These are phyloP conservation scores for Baorangia bicolor DNA, from an alignment of 768 basidiomycete genomes.

Conservation along the genomic window DNA sequence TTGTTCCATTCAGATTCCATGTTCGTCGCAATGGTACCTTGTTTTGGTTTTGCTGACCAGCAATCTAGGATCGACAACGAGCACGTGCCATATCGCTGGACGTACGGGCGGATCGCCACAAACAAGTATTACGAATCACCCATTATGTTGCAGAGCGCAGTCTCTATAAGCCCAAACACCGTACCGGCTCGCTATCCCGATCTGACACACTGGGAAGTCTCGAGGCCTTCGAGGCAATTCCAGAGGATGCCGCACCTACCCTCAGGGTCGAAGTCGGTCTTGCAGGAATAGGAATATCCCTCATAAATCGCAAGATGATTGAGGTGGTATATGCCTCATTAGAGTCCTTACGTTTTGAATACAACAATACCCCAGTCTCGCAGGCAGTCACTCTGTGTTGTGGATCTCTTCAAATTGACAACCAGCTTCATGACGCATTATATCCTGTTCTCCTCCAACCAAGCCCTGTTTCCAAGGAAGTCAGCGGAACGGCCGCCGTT, in stretches of 20 bases:
- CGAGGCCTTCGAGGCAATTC: constrained; percentile 83
- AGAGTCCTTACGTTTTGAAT: constrained; percentile 79
- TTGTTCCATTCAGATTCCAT: constrained; percentile 84
- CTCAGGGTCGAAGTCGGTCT: constrained; percentile 72
- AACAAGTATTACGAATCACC: constrained; percentile 83
- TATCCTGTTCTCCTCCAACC: constrained; percentile 96
- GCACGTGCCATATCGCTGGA: constrained; percentile 81
- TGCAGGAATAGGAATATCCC: constrained; percentile 88
- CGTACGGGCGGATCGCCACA: constrained; percentile 83
- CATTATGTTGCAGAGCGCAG: constrained; percentile 84
- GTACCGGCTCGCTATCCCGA: constrained; percentile 47
- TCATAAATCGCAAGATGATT: constrained; percentile 82
- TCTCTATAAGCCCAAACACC: constrained; percentile 77
- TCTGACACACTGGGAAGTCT: constrained; percentile 67
- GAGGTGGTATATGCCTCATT: constrained; percentile 90
- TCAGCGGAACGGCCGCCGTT: constrained; percentile 64
- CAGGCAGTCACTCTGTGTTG: constrained; percentile 80
- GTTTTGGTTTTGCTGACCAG: neutral
- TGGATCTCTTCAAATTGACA: constrained; percentile 92
- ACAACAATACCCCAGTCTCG: constrained; percentile 72
- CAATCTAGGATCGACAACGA: constrained; percentile 49
- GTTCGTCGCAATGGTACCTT: constrained; percentile 40
- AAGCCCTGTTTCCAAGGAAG: constrained; percentile 78
- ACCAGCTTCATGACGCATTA: constrained; percentile 93
- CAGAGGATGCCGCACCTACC: constrained; percentile 66